Percentiles rank a stretch among this genome's conserved stretches.
These are phyloP conservation scores for Dryadomyces quercus-mongolicae DNA, from an alignment of 2,329 filamentous ascomycete genomes.

Conservation along the genomic window DNA sequence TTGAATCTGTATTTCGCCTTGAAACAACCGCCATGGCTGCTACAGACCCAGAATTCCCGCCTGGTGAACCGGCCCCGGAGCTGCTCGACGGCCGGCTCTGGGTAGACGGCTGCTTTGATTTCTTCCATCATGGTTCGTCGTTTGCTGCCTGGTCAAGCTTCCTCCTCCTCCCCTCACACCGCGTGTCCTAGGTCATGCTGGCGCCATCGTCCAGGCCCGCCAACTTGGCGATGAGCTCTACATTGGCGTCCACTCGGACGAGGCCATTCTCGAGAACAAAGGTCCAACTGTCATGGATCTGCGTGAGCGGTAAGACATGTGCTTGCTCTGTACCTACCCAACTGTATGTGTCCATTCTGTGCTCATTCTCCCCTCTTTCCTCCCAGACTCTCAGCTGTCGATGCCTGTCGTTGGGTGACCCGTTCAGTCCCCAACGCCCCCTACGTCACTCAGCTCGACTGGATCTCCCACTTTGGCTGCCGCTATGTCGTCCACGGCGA, in stretches of 20 bases:
- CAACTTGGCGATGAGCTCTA: slow-evolving; percentile 80
- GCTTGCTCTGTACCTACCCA: neutral
- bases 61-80: slow-evolving; percentile 39
- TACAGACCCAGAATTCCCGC: slow-evolving; percentile 16
- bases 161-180: neutral
- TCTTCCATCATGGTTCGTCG: slow-evolving; percentile 78
- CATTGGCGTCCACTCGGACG: slow-evolving; percentile 90
- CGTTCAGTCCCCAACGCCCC: slow-evolving; percentile 73
- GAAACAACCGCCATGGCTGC: slow-evolving; percentile 5
- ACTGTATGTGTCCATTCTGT: neutral
- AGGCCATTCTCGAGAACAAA: slow-evolving; percentile 92
- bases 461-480: slow-evolving; percentile 93
- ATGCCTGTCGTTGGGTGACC: slow-evolving; percentile 93
- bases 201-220: slow-evolving; percentile 90
- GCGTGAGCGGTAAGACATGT: slow-evolving; percentile 55
- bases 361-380: slow-evolving; percentile 3
- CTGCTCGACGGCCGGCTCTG: slow-evolving; percentile 67
- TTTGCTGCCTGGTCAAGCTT: neutral
- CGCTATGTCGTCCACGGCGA: slow-evolving; percentile 49
- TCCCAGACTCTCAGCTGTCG: slow-evolving; percentile 67
- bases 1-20: neutral
- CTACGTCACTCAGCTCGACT: slow-evolving; percentile 86
- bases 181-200: slow-evolving; percentile 62
- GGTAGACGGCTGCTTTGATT: slow-evolving; percentile 99
- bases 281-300: slow-evolving; percentile 95